Evolutionary conservation across 805 yeast genomes (phyloP).

Genomic region (Sugiyamaella americana): DNA sequence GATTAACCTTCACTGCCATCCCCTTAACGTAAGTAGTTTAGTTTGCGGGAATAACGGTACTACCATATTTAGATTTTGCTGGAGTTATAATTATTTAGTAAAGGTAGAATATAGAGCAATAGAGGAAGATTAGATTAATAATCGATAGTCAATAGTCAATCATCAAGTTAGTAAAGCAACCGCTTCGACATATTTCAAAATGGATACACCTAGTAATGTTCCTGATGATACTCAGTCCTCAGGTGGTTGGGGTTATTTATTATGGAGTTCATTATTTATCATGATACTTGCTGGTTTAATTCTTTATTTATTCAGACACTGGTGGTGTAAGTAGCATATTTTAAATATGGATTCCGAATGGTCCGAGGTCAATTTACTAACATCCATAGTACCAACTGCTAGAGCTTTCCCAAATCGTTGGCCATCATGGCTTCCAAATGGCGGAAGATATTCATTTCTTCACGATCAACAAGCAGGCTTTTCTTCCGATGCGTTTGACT

Average conservation of each 20-base stretch:
- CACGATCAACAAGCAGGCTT: slow-evolving; percentile 56
- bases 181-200: too few relatives aligned
- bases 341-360: background rate
- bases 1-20: too few relatives aligned
- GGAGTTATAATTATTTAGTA: too few relatives aligned
- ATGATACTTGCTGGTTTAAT: slow-evolving; percentile 6
- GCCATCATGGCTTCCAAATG: slow-evolving; percentile 10
- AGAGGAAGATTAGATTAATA: too few relatives aligned
- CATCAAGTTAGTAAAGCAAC: too few relatives aligned
- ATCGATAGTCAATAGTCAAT: too few relatives aligned
- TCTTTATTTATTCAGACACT: slow-evolving; percentile 12
- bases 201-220: too few relatives aligned
- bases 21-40: too few relatives aligned
- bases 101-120: too few relatives aligned
- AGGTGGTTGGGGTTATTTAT: slow-evolving; percentile 6
- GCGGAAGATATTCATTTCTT: slow-evolving; percentile 29
- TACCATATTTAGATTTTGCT: too few relatives aligned
- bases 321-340: slow-evolving; percentile 16
- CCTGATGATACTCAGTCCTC: too few relatives aligned
- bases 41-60: too few relatives aligned
- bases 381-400: slow-evolving; percentile 7
- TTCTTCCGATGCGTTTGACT: slow-evolving; percentile 52
- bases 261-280: slow-evolving; percentile 10
- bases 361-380: background rate
- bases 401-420: slow-evolving; percentile 3